Base-by-base conservation (phyloP, 2,329 filamentous ascomycete species). In the Ramularia endophylla region DNA sequence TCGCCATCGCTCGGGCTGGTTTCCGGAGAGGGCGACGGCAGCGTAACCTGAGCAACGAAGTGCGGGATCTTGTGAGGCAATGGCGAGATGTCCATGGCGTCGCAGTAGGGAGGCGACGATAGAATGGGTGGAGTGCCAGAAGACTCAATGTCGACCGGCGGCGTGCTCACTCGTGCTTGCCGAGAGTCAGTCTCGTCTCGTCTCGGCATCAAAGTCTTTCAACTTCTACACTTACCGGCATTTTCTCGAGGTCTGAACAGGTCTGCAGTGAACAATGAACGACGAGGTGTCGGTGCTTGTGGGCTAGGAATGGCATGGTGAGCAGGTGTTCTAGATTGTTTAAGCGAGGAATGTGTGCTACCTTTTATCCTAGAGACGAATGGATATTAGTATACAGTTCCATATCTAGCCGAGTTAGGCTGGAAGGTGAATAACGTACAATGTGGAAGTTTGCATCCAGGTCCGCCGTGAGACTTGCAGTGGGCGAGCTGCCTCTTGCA, bases 371-470 rank as follows among this genome's bases (percentile, higher is more conserved):
- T 25, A 25, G 22, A 25, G 22, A 25, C 22, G 22, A 25, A 11
- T 25, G 11, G n/a, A n/a, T n/a, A 25, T 25, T 11, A 25, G 22
- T 25, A 25, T 25, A 11, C 22, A 25, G 22, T 25, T 25, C 22
- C 22, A n/a, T n/a, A n/a, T n/a, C n/a, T n/a, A n/a, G n/a, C n/a
- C 22, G 22, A 11, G 11, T 6, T 6, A 25, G 22, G 22, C 11
- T 6, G 11, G 22, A 25, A 25, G 22, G 11, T 25, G 22, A 11
- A 25, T 6, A 11, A 25, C 22, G 6, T 25, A 25, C 22, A 63
- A 97, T 85, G 62, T 90, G 85, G 64, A 97, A 94, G 71, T 97
- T 98, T 63, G 95, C 88, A 44, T 89, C 95, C 56, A 97, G 75
- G 67, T 98, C 92, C 48, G 88, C 89, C 30, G 89, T 90, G 54